Percentiles rank a stretch among this genome's conserved stretches.
Conservation (phyloP, 73 alveolate genomes). For the Paramecium primaurelia region DNA sequence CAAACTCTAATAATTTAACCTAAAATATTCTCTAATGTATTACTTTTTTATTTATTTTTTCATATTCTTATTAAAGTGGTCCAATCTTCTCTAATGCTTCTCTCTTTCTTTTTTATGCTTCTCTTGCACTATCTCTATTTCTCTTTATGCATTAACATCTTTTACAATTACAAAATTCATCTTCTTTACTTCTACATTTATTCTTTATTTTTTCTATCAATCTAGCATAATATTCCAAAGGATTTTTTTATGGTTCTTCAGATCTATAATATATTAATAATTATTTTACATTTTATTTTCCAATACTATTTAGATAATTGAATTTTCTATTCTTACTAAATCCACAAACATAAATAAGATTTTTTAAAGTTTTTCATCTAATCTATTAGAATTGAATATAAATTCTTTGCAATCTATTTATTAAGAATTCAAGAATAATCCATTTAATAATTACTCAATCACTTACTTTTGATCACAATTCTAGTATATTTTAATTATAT, state of each 20-base stretch:
- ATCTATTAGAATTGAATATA: not conserved
- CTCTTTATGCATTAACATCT: constrained; percentile 17
- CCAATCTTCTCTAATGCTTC: constrained; percentile 19
- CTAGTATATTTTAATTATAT: not conserved
- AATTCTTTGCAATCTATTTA: not conserved
- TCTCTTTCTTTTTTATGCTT: not conserved
- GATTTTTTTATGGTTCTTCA: not conserved
- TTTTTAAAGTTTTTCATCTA: not conserved
- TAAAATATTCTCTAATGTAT: not conserved
- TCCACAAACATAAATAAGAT: not conserved
- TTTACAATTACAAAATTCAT: constrained; percentile 37
- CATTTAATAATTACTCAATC: not conserved
- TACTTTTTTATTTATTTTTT: not conserved
- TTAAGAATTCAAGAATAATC: not conserved
- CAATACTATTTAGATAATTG: not conserved
- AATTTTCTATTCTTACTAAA: not conserved
- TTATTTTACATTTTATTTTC: not conserved
- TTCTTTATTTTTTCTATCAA: constrained; percentile 4
- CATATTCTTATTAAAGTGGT: not conserved
- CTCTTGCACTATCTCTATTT: constrained; percentile 37
- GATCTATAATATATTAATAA: not conserved
- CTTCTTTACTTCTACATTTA: constrained; percentile 10
- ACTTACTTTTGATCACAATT: not conserved
- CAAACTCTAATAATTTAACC: not conserved
- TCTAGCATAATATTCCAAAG: not conserved